These are phyloP conservation scores for Trametes gibbosa DNA, from an alignment of 768 basidiomycete genomes.

Conservation along the genomic window DNA sequence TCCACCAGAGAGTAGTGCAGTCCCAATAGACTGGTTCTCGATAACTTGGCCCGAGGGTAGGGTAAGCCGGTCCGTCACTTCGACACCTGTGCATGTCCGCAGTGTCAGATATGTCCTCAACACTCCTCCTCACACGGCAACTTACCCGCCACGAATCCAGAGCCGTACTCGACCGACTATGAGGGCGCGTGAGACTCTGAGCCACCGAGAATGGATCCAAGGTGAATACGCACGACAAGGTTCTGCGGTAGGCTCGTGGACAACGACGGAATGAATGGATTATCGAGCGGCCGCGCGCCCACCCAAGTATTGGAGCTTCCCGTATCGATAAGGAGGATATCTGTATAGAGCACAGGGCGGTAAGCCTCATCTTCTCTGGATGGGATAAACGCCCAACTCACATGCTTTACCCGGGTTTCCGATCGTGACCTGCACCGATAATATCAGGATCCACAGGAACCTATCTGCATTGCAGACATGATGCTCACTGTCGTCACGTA, in stretches of 20 bases:
- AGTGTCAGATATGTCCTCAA: neutral
- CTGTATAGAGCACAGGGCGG: conserved; percentile 21
- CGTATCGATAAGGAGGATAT: conserved; percentile 52
- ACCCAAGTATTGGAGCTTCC: conserved; percentile 55
- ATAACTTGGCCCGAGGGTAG: conserved; percentile 29
- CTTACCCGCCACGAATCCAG: conserved; percentile 45
- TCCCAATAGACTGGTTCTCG: conserved; percentile 36
- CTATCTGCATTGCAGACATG: neutral
- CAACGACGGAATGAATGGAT: conserved; percentile 39
- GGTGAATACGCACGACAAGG: conserved; percentile 25
- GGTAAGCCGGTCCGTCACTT: conserved; percentile 39
- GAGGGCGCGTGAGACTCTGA: neutral
- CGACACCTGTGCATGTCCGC: conserved; percentile 1
- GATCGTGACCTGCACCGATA: conserved; percentile 13
- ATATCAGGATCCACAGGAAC: neutral
- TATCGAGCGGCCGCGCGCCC: conserved; percentile 36
- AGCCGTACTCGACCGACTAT: conserved; percentile 50
- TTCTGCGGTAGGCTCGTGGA: conserved; percentile 36
- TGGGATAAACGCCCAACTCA: conserved; percentile 10
- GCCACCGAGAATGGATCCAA: no score
- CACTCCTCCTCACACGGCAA: neutral
- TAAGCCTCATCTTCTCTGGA: neutral
- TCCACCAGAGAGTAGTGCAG: conserved; percentile 26
- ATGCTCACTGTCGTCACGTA: conserved; percentile 25
- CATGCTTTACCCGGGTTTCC: conserved; percentile 21